phyloP scores from a whole-genome alignment of 208 protist genomes.

The Crithidia bombi region DNA sequence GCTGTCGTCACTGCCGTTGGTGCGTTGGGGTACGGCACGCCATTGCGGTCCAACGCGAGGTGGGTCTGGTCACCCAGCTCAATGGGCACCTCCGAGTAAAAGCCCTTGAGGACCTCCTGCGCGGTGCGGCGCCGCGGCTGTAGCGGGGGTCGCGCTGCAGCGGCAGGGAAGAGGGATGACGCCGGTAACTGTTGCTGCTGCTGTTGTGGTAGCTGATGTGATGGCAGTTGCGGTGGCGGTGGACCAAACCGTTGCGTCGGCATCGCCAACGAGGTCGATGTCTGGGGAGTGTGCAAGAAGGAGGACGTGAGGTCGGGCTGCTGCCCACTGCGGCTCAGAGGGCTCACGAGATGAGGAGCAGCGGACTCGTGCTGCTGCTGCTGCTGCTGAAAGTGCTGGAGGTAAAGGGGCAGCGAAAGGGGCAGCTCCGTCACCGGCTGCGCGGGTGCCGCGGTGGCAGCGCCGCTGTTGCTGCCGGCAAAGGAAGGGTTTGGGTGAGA shows the following conservation, averaged over 20 bases:
- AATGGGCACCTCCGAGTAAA: slow-evolving; percentile 25
- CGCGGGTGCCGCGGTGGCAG: not conserved
- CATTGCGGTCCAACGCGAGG: slow-evolving; percentile 26
- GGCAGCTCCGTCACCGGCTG: not conserved
- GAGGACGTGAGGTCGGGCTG: not conserved
- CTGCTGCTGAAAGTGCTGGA: slow-evolving; percentile 6
- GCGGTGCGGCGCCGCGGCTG: slow-evolving; percentile 20
- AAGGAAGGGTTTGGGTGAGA: not conserved
- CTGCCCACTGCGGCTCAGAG: slow-evolving; percentile 6
- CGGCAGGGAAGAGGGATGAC: not conserved
- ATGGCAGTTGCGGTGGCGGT: not conserved
- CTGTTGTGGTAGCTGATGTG: not conserved
- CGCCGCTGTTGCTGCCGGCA: not conserved
- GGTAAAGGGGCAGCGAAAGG: not conserved
- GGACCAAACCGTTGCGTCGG: not conserved
- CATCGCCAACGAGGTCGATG: not conserved
- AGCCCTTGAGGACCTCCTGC: slow-evolving; percentile 24
- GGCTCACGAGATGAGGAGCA: not conserved
- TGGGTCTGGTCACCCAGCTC: slow-evolving; percentile 31
- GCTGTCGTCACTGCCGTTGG: not conserved
- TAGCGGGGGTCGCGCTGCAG: not conserved
- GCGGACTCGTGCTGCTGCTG: not conserved
- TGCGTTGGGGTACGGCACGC: slow-evolving; percentile 5
- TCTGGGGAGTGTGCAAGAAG: slow-evolving; percentile 8
- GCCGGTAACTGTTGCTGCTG: slow-evolving; percentile 6